Evolutionary conservation across 768 basidiomycete species (phyloP).

Genomic region (Pisolithus albus): DNA sequence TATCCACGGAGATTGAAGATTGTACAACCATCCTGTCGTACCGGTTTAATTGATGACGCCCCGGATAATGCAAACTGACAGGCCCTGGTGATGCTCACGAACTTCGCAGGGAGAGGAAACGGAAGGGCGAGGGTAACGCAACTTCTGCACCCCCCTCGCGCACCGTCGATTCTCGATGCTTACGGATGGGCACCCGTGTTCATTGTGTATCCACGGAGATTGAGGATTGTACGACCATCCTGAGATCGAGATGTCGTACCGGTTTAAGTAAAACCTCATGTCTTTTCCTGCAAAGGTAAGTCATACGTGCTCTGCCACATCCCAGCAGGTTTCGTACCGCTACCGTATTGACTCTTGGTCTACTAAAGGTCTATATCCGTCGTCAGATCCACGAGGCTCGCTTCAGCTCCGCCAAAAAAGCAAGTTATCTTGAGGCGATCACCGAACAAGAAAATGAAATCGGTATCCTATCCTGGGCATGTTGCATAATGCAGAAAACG

Average conservation of each 20-base stretch:
- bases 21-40: no score
- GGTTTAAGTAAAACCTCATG: background rate
- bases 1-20: no score
- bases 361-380: background rate
- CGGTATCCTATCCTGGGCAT: constrained; percentile 7
- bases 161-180: no score
- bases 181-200: no score
- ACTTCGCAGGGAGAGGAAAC: no score
- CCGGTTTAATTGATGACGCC: no score
- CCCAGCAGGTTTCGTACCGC: background rate
- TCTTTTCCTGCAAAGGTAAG: background rate
- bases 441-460: constrained; percentile 20
- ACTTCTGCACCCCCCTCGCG: no score
- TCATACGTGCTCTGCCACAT: background rate
- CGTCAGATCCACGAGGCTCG: background rate
- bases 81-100: background rate
- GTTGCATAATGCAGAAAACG: background rate
- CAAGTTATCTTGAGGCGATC: constrained; percentile 10
- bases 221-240: background rate
- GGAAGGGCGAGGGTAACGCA: no score
- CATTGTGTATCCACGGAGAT: no score
- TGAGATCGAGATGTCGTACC: background rate
- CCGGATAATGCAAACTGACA: background rate
- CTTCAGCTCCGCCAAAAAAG: background rate
- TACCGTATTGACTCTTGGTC: background rate